Base-by-base conservation (phyloP, 352 stramenopile species). In the Globisporangium paroecandrum region DNA sequence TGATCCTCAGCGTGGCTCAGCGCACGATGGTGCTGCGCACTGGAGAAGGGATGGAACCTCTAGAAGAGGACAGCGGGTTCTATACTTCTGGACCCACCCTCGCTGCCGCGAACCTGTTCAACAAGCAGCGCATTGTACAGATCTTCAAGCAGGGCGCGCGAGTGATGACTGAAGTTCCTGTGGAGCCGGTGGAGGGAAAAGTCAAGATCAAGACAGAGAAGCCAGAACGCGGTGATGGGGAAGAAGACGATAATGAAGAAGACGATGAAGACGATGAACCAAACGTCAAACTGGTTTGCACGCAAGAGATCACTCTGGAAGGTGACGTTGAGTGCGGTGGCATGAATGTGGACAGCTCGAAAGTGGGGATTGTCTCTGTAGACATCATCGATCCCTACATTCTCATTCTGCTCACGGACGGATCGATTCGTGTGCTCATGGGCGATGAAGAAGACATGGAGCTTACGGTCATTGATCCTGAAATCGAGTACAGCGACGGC, bases 381-480 rank as follows among this genome's bases (percentile, higher is more conserved):
- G 83, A 94, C 69, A 81, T 94, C 18, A 84, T 91, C 18, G 88
- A 96, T 64, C 88, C 88, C 7, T 96, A 89, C 53, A 92, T 96
- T 64, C 70, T 96, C 1, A 49, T 96, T 13, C 66, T 96, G 32
- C 70, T 96, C 24, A 94, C 84, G 0, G 88, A 96, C 54, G 88
- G 88, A 13, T 89, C 85, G 3, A 81, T 96, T 65, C 86, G 88
- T 0, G 63, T 96, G 38, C 73, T 96, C 0, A 91, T 91, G 77
- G 88, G 86, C 57, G 87, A 95, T 46, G 82, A 85, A 71, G 81
- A 90, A 71, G 88, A 96, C 57, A 73, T 94, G 62, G 88, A 95
- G 62, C 57, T 95, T 22, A 91, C 83, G 1, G 88, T 95, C 0
- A 80, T 95, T 47, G 83, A 93, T 38, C 88, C 88, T 12, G 82